A percentile compares a stretch with the other conserved stretches of the same genome.
These are phyloP conservation scores for Immersiella caudata DNA, from an alignment of 495 filamentous ascomycete genomes.

Conservation along the genomic window DNA sequence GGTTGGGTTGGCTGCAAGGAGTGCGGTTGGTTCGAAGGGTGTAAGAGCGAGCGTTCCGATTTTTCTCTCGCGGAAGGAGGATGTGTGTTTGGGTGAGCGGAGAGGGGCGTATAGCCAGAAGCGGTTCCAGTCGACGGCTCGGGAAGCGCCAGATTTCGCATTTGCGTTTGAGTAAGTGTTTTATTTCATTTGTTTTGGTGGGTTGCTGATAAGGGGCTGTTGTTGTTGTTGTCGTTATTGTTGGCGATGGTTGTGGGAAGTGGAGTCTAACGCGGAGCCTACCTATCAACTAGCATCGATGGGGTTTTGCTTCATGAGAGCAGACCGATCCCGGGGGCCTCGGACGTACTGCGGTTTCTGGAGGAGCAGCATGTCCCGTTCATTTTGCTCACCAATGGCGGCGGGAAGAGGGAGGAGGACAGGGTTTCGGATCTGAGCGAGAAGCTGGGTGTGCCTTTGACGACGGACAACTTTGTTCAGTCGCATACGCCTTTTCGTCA, in stretches of 20 bases:
- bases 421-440: constrained; percentile 78
- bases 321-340: constrained; percentile 77
- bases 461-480: constrained; percentile 87
- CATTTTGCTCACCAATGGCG: constrained; percentile 93
- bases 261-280: constrained; percentile 3
- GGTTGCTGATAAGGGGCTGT: not conserved
- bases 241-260: not conserved
- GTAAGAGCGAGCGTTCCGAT: no score
- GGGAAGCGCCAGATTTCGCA: constrained; percentile 33
- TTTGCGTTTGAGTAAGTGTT: constrained; percentile 45
- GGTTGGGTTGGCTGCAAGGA: no score
- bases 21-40: no score
- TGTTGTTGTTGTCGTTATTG: not conserved
- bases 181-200: no score
- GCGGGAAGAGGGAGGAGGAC: constrained; percentile 86
- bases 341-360: constrained; percentile 71
- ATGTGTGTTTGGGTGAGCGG: not conserved
- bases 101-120: not conserved
- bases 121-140: not conserved
- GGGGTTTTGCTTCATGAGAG: constrained; percentile 90
- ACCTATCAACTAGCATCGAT: constrained; percentile 72
- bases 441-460: constrained; percentile 74
- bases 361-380: constrained; percentile 71
- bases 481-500: constrained; percentile 87
- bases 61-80: not conserved